Percentiles rank a stretch among this genome's conserved stretches.
These are phyloP conservation scores for Russula sp. DNA, from an alignment of 768 basidiomycete genomes.

Conservation along the genomic window DNA sequence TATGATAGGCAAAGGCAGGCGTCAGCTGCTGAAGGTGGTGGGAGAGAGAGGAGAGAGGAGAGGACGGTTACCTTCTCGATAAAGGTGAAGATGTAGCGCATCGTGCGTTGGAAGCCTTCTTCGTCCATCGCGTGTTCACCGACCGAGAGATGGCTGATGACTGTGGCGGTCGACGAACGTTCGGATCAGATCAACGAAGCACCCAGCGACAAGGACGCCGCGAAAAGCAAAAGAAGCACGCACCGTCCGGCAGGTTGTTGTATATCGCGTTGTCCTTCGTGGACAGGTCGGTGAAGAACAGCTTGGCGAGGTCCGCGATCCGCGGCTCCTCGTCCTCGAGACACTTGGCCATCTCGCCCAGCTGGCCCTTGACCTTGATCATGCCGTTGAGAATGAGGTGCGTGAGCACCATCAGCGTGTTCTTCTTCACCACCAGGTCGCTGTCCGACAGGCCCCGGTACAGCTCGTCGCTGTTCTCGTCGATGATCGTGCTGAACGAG, in stretches of 20 bases:
- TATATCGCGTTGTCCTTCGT: constrained; percentile 99
- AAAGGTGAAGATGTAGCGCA: constrained; percentile 93
- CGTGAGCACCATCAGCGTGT: constrained; percentile 97
- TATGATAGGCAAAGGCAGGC: not conserved
- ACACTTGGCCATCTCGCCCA: constrained; percentile 99
- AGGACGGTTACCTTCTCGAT: constrained; percentile 74
- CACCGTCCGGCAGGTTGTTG: constrained; percentile 95
- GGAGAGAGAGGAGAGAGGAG: too few relatives aligned
- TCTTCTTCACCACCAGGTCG: constrained; percentile 93
- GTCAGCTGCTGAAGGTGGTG: not conserved
- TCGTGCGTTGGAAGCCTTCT: constrained; percentile 84
- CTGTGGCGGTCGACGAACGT: constrained; percentile 33
- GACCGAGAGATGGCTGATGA: constrained; percentile 91
- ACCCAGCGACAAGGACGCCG: not conserved
- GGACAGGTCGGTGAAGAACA: constrained; percentile 94
- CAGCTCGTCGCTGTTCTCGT: constrained; percentile 93
- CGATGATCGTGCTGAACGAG: constrained; percentile 95
- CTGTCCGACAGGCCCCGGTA: constrained; percentile 90
- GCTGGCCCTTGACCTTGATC: constrained; percentile 99
- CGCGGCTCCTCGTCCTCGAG: constrained; percentile 84
- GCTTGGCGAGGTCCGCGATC: constrained; percentile 89
- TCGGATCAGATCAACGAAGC: not conserved
- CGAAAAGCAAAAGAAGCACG: constrained; percentile 23
- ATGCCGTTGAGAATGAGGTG: constrained; percentile 97
- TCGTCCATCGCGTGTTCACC: constrained; percentile 92